phyloP scores from a whole-genome alignment of 1,284 basidiomycete species.

The Neotropicomus parvogracilis region DNA sequence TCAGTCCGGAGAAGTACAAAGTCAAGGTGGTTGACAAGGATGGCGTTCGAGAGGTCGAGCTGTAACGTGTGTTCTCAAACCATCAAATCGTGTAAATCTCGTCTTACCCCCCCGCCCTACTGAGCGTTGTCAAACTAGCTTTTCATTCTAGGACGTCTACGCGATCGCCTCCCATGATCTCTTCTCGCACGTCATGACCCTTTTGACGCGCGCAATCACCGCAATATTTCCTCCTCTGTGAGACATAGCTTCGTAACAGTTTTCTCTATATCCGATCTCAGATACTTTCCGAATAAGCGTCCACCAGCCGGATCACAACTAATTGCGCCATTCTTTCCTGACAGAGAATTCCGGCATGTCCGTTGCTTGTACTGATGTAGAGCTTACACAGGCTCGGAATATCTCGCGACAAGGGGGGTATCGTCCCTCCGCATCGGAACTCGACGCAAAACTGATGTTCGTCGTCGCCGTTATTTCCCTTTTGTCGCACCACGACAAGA shows the following conservation, averaged over 20 bases:
- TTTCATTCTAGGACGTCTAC: conserved; percentile 33
- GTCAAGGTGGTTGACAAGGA: conserved; percentile 91
- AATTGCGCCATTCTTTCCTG: conserved; percentile 31
- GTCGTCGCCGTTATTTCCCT: conserved; percentile 47
- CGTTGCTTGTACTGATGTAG: conserved; percentile 47
- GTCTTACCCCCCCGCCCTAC: not conserved
- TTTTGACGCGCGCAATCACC: conserved; percentile 35
- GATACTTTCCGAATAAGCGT: conserved; percentile 53
- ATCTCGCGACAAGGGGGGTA: conserved; percentile 32
- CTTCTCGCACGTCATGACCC: conserved; percentile 47
- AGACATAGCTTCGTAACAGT: conserved; percentile 15
- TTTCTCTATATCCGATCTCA: conserved; percentile 44
- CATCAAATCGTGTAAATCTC: conserved; percentile 10
- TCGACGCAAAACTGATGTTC: conserved; percentile 38
- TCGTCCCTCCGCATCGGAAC: conserved; percentile 1
- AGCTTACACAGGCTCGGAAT: conserved; percentile 42
- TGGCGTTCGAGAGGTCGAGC: conserved; percentile 75
- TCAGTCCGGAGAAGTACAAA: conserved; percentile 81
- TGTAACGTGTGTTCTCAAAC: no score
- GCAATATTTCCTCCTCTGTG: conserved; percentile 9
- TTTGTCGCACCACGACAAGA: conserved; percentile 42
- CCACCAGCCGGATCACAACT: conserved; percentile 43
- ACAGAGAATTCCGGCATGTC: conserved; percentile 40
- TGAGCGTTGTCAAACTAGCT: not conserved
- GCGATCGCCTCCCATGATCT: conserved; percentile 53